Evolutionary conservation across 2,329 filamentous ascomycete genomes (phyloP), one percentile per base, ranked within the genome.

Genomic region (Pseudogymnoascus sp.): DNA sequence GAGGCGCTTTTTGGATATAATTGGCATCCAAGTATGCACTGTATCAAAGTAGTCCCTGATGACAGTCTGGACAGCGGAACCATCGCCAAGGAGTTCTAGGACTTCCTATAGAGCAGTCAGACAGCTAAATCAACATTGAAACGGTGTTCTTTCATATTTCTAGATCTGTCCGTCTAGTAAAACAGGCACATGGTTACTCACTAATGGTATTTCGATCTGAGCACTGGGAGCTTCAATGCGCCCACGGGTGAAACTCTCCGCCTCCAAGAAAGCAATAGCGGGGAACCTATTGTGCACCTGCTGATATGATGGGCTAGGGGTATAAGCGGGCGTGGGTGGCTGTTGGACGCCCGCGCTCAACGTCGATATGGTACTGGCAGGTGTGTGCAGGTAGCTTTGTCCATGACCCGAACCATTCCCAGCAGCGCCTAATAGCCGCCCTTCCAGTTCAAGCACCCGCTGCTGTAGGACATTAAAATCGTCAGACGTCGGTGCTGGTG

Each of bases 11-110:
- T 76, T 77, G 14, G 78, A 80, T 31, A 82, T 69, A 60, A 83
- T 78, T 6, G 80, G 79, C 66, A 81, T 76, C 77, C 79, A 81
- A 28, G 72, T 72, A 65, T 83, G 79, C 14, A 80, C 69, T 4
- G 77, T 78, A 21, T 66, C 66, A 64, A 82, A 81, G 67, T 79
- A 83, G 31, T 75, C 69, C 13, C 71, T 71, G 11, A 78, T 71
- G 45, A 76, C 72, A 13, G 72, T 72, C 65, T 78, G 74, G 14
- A 81, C 69, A 19, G 75, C 71, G 1, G 71, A 65, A 16, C 71
- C 74, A 61, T 75, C 74, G 57, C 77, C 78, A 1, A 81, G 70
- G 10, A 76, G 70, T 54, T 77, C 72, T 6, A 77, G 70, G 37
- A 78, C 74, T 63, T 78, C 76, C 74, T 77, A n/a, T 34, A 14